These are phyloP conservation scores for Echeveria elegans DNA, from an alignment of 164 flowering plant species.

Conservation along the genomic window DNA sequence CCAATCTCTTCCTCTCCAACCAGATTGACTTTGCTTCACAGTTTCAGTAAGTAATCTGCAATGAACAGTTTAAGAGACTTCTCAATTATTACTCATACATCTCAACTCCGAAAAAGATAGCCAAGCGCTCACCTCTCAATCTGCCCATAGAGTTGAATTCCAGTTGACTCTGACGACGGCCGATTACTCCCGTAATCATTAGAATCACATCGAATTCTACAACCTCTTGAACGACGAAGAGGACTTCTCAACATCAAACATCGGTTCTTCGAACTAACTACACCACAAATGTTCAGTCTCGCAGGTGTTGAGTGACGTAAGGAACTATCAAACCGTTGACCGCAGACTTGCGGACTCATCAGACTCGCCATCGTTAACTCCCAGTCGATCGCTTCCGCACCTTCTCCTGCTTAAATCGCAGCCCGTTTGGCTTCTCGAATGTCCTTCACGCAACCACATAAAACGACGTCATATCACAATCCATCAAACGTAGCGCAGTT, in stretches of 20 bases:
- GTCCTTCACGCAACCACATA: no score
- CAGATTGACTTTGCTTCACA: background rate
- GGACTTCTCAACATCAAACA: background rate
- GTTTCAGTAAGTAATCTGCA: background rate
- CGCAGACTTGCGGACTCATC: background rate
- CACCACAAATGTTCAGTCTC: background rate
- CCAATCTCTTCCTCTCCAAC: constrained; percentile 2
- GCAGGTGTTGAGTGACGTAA: background rate
- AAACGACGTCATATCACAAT: no score
- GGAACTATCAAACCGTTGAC: no score
- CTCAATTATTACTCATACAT: no score
- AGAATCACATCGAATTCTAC: background rate
- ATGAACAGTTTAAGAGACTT: background rate
- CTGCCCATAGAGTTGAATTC: background rate
- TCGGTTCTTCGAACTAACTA: background rate
- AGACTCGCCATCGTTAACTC: background rate
- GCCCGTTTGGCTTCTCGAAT: no score
- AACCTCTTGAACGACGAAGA: background rate
- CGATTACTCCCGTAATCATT: no score
- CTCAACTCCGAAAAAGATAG: no score
- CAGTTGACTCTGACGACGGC: constrained; percentile 1
- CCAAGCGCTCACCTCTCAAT: background rate
- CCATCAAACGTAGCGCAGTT: no score
- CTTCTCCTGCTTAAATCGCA: no score
- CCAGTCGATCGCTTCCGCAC: no score